Evolutionary conservation across 2,329 filamentous ascomycete genomes (phyloP), one percentile per base, ranked within the genome.

Genomic region (Intubia oerlemansii): DNA sequence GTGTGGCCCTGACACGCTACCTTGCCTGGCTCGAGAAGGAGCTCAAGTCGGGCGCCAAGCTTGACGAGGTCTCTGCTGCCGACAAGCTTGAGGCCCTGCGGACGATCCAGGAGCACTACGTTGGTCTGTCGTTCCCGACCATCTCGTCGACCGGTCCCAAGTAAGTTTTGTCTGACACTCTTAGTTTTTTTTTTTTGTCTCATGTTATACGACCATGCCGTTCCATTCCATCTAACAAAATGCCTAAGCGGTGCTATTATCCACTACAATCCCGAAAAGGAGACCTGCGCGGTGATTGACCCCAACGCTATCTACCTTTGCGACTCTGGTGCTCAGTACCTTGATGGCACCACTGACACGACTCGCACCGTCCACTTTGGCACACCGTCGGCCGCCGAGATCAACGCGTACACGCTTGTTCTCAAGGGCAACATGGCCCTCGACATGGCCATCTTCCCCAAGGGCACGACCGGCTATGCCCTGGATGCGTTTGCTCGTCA

Each of bases 1-100:
- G 88, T 26, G 82, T 81, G 26, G 85, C 88, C 2, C 52, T 95
- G 35, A 84, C 70, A 32, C 72, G 92, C 46, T 98, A 82, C 48
- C 93, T 98, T 48, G 81, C 88, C 10, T 98, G 88, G 88, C 63
- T 98, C 4, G 88, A 98, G 49, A 67, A 93, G 42, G 75, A 93
- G 44, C 57, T 98, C 15, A 66, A 61, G 38, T 73, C 85, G 47
- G 75, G 76, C 36, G 63, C 62, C 1, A 62, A 56, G 4, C 51
- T 98, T 7, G 82, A 95, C 43, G 88, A 98, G 47, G 81, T 93
- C 3, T 62, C 79, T 39, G 88, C 68, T n/a, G 82, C 84, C 11
- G 80, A 93, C 46, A 90, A 91, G 52, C 62, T 98, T 3, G 81
- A 92, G 47, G 61, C 67, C 35, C 57, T 82, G 27, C 68, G 81